Evolutionary conservation across 495 filamentous ascomycete species (phyloP).

Genomic region (Opeltia flavorubescens): DNA sequence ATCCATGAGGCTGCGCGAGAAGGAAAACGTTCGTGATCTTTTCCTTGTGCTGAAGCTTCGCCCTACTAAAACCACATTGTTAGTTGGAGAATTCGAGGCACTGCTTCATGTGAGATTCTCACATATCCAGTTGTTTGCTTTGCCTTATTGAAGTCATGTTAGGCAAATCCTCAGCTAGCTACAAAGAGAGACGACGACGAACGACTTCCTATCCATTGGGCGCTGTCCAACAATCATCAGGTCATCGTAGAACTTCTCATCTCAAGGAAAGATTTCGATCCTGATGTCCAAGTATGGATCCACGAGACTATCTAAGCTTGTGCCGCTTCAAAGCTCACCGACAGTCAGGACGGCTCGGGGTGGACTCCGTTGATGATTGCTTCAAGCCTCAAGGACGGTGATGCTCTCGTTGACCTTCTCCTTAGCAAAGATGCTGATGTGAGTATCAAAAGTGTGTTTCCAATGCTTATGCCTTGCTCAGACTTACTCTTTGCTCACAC

Average conservation of each 20-base stretch:
- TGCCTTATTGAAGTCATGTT: not conserved
- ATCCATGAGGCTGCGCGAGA: conserved; percentile 84
- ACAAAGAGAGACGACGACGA: conserved; percentile 71
- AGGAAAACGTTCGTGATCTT: conserved; percentile 49
- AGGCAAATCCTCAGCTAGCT: conserved; percentile 73
- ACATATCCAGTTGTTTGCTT: conserved; percentile 1
- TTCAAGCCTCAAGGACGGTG: conserved; percentile 49
- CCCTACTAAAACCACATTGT: conserved; percentile 7
- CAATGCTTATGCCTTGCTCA: too few relatives aligned
- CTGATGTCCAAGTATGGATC: conserved; percentile 60
- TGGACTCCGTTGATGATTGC: conserved; percentile 97
- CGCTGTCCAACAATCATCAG: conserved; percentile 67
- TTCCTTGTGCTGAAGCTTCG: conserved; percentile 8
- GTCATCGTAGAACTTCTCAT: conserved; percentile 59
- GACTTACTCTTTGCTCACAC: not conserved
- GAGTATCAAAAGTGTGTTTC: conserved; percentile 53
- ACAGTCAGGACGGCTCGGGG: conserved; percentile 59
- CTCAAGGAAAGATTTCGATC: conserved; percentile 62
- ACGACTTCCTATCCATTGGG: conserved; percentile 91
- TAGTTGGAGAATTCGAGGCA: conserved; percentile 47
- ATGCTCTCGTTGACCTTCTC: conserved; percentile 49
- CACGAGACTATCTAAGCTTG: not conserved
- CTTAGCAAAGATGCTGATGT: conserved; percentile 73
- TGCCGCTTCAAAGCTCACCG: not conserved
- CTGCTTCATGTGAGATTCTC: conserved; percentile 47